phyloP scores from a whole-genome alignment of 2,329 filamentous ascomycete species.

The Hymenoscyphus fraxineus region DNA sequence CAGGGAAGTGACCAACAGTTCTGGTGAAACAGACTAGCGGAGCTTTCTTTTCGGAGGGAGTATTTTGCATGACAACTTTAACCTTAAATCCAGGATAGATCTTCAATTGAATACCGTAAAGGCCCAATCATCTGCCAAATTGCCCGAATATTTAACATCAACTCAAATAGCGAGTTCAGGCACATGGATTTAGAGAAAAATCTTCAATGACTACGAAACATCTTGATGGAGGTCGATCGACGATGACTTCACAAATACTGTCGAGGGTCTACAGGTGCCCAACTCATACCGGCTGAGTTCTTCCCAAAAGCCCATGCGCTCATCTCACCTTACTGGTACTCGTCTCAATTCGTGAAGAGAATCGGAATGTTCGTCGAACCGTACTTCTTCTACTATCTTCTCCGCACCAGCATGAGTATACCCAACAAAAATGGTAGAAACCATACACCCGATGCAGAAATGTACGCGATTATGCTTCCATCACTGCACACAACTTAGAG shows the following conservation, averaged over 20 bases:
- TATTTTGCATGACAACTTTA: background rate
- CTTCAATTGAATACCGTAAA: background rate
- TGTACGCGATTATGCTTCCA: no score
- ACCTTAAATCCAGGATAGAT: background rate
- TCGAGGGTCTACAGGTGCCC: background rate
- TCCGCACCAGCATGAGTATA: no score
- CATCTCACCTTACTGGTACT: background rate
- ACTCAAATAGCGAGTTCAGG: background rate
- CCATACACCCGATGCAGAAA: no score
- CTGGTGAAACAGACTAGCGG: no score
- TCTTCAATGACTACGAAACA: background rate
- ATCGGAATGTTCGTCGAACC: background rate
- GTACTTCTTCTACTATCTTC: background rate
- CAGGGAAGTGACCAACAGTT: no score
- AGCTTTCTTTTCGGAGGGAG: no score
- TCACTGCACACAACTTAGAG: no score
- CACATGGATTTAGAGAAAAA: background rate
- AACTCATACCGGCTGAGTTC: background rate
- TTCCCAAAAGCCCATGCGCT: background rate
- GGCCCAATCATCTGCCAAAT: background rate
- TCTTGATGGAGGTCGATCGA: background rate
- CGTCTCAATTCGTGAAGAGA: background rate
- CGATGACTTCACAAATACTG: background rate
- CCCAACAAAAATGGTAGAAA: no score
- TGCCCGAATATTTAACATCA: background rate